Percentiles rank a stretch among this genome's conserved stretches.
phyloP scores from a whole-genome alignment of 805 yeast genomes.

The Lachancea mirantina region DNA sequence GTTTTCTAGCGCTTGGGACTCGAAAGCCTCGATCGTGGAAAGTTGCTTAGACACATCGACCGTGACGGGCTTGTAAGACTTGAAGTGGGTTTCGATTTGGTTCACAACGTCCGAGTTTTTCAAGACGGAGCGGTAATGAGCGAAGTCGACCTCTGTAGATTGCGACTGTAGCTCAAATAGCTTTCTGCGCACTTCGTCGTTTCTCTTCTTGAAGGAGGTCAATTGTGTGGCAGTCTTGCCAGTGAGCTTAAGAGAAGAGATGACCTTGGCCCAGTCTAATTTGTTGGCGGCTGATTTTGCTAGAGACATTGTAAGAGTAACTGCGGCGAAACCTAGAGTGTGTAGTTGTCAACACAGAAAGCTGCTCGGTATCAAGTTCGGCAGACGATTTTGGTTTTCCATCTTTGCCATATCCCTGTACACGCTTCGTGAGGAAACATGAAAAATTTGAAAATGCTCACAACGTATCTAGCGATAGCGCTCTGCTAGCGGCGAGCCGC shows the following conservation, averaged over 20 bases:
- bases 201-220: constrained; percentile 93
- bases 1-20: constrained; percentile 90
- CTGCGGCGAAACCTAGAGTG: constrained; percentile 2
- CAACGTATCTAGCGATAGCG: too few species aligned
- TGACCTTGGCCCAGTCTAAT: constrained; percentile 91
- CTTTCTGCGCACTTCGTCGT: constrained; percentile 92
- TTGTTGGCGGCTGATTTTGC: constrained; percentile 62
- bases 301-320: constrained; percentile 31
- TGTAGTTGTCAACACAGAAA: background rate
- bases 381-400: too few species aligned
- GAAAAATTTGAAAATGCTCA: too few species aligned
- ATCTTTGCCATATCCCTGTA: too few species aligned
- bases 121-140: constrained; percentile 68
- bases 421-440: constrained; percentile 1
- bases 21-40: constrained; percentile 87
- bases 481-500: too few species aligned
- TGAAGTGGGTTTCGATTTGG: constrained; percentile 72
- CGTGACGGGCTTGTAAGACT: constrained; percentile 72
- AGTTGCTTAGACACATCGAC: constrained; percentile 84
- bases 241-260: constrained; percentile 80
- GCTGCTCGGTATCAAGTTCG: too few species aligned
- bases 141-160: constrained; percentile 73
- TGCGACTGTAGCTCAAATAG: constrained; percentile 64
- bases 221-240: constrained; percentile 87
- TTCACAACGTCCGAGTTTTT: constrained; percentile 74